Base-by-base conservation (phyloP, 306 rosid species). In the Lathyrus oleraceus region DNA sequence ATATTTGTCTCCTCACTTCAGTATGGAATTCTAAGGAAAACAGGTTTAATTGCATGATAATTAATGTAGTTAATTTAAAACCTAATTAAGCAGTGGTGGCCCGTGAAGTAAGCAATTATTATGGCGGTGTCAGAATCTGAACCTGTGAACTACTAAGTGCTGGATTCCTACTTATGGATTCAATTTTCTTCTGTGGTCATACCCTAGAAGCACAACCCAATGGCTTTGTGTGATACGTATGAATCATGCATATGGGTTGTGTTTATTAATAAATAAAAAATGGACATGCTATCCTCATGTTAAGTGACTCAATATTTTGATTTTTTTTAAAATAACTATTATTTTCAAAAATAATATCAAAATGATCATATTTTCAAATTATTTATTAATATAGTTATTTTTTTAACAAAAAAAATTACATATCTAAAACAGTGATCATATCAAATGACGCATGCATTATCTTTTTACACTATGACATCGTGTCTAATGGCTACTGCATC, bases 1-100 rank as follows among this genome's bases (percentile, higher is more conserved):
- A 84, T 76, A 75, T 82, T 68, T 84, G 91, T 82, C 82, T 61
- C 75, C 79, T 53, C 3, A 38, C 8, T 32, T 57, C 56, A 27
- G 43, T 76, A 35, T 58, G 77, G 52, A 53, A 19, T 9, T 44
- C 28, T 12, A 30, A 60, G 12, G 12, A 47, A 63, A 63, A 23
- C 8, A 54, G 30, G 71, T 71, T 78, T 20, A 71, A 76, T 69
- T 65, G 54, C 43, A 17, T 45, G 71, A 44, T 45, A 76, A 44
- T 56, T 4, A 72, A 76, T 67, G 67, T 9, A 40, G 21, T 67
- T 69, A 3, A 10, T 51, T 42, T 17, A 15, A 27, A 62, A 27
- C 60, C 30, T 20, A 61, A 35, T 51, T 63, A 10, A 13, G 54
- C 52, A 49, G 30, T 61, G 49, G 17, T 69, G 49, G 17, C 44